phyloP scores from a whole-genome alignment of 768 basidiomycete species.

The Tylopilus felleus region DNA sequence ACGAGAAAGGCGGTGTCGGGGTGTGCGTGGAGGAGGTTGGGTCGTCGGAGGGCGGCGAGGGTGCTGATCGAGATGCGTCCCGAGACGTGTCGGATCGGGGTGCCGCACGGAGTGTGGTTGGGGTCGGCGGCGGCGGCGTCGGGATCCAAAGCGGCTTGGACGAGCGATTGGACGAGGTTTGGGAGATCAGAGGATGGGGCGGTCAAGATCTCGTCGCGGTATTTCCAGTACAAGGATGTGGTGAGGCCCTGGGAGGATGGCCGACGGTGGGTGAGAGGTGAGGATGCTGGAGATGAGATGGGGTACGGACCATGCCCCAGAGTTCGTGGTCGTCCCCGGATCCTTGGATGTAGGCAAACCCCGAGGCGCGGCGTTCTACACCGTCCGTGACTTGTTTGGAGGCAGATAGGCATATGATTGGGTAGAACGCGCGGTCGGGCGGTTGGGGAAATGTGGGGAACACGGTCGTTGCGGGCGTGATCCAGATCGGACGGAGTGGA shows the following conservation, averaged over 20 bases:
- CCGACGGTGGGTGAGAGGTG: background rate
- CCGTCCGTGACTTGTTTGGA: constrained; percentile 66
- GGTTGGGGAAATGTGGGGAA: constrained; percentile 39
- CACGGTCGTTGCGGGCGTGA: constrained; percentile 66
- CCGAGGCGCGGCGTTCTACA: constrained; percentile 56
- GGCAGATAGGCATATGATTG: constrained; percentile 84
- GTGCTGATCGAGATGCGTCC: constrained; percentile 43
- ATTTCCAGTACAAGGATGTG: constrained; percentile 66
- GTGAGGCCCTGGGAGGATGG: constrained; percentile 59
- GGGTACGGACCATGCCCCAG: constrained; percentile 66
- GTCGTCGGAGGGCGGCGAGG: constrained; percentile 25
- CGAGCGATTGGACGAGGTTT: constrained; percentile 18
- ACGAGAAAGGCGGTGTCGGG: constrained; percentile 16
- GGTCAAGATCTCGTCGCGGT: constrained; percentile 47
- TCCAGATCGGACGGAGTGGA: constrained; percentile 85
- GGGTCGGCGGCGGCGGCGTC: background rate
- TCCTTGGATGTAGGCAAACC: constrained; percentile 88
- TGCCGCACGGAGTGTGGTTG: background rate
- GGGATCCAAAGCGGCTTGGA: background rate
- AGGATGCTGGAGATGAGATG: background rate
- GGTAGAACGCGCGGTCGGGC: constrained; percentile 42
- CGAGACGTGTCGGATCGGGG: constrained; percentile 26
- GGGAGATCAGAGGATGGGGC: constrained; percentile 49
- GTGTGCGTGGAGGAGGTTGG: background rate
- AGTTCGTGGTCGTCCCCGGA: constrained; percentile 94